Base-by-base conservation (phyloP, 1,284 basidiomycete genomes). In the Cystobasidiaceae sp. region DNA sequence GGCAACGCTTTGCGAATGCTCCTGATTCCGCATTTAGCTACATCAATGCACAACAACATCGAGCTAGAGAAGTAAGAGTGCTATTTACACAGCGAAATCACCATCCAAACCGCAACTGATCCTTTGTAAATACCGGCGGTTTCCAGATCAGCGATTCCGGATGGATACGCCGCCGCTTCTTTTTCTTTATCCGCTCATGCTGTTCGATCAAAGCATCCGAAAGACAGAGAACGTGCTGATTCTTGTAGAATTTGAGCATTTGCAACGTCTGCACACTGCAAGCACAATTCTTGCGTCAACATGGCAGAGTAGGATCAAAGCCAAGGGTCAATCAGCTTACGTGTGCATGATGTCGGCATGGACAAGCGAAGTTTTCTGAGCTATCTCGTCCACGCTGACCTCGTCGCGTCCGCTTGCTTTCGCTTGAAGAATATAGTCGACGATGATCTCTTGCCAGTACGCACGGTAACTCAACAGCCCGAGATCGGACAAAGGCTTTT, bases 261-360 rank as follows among this genome's bases (percentile, higher is more conserved):
- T 94, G 92, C 66, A 97, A 79, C 19, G 92, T 92, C 76, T 90
- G 91, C 77, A 93, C 94, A 37, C 91, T 94, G 32, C 52, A 9
- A 39, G 30, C 28, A 23, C 33, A 25, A 49, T 63, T 11, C 4
- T 13, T 21, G 43, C 1, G 5, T 7, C 37, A 71, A 39, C 21
- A 66, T 48, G 63, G 54, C 9, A 46, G 57, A 33, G 43, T 25
- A 6, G 49, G 70, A 49, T 2, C 32, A 15, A 23, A 37, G 56
- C 21, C 6, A 9, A 23, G 13, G 9, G n/a, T 51, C 37, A 15
- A 9, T 25, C 11, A 9, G 85, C 90, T 78, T 77, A 96, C 87
- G 94, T 97, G 80, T 97, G 96, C 85, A 97, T 91, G 66, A 99
- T 87, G 78, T 99, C 96, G 37, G 88, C 86, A 75, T 97, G 93